These are phyloP conservation scores for Tylopilus felleus DNA, from an alignment of 768 basidiomycete species.

Conservation along the genomic window DNA sequence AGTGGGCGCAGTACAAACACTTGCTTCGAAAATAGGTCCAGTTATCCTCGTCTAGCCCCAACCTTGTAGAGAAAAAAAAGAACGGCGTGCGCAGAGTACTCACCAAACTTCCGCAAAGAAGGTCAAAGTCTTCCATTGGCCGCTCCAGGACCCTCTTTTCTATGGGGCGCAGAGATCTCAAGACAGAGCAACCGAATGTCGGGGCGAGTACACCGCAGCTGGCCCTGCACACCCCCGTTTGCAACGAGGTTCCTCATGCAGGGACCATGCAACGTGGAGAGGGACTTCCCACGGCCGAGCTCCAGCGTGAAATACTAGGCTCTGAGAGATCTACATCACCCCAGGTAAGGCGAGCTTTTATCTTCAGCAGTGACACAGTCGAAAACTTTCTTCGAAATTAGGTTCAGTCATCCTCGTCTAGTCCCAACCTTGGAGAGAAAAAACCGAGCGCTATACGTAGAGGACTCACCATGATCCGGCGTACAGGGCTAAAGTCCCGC, in stretches of 20 bases:
- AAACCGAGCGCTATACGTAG: not conserved
- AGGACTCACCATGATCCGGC: not conserved
- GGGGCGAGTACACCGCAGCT: not conserved
- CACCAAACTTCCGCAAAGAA: not conserved
- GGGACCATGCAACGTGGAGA: not conserved
- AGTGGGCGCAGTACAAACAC: not conserved
- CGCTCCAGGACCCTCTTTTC: not conserved
- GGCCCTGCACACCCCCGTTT: too few relatives aligned
- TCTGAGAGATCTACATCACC: too few relatives aligned
- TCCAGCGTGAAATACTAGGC: too few relatives aligned
- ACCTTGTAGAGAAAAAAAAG: not conserved
- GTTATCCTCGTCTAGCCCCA: not conserved
- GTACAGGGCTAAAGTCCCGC: not conserved
- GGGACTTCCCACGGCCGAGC: too few relatives aligned
- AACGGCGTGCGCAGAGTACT: not conserved
- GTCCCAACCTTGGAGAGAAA: not conserved
- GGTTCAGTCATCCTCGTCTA: not conserved
- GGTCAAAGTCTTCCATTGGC: not conserved
- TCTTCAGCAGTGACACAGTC: too few relatives aligned
- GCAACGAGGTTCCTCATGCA: too few relatives aligned
- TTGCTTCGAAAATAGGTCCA: not conserved
- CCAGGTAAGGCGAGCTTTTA: too few relatives aligned
- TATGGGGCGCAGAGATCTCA: too few relatives aligned
- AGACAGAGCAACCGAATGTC: too few relatives aligned
- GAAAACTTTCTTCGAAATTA: too few relatives aligned